Evolutionary conservation across 1,284 basidiomycete species (phyloP), one percentile per base, ranked within the genome.

Genomic region (Pseudomicrostroma phylloplanum): DNA sequence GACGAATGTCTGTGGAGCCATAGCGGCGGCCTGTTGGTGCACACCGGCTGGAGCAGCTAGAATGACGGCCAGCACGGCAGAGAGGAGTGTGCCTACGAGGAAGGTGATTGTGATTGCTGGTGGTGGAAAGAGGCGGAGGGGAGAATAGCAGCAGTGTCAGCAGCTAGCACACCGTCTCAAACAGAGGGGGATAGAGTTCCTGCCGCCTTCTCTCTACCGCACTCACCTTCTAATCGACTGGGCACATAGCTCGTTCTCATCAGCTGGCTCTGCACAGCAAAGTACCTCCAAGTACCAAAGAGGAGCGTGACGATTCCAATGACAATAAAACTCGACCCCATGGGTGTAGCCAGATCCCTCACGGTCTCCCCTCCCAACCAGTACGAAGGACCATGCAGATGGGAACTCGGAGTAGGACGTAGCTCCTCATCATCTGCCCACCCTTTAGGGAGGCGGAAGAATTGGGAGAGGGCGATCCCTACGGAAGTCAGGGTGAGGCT

Each of bases 381-480:
- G 30, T 36, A 36, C 30, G 30, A 36, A 36, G 30, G 30, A 36
- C 30, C 30, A 3, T 9, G 30, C 30, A 36, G 9, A 9, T 36
- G 30, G 30, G 30, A 36, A 9, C 30, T 36, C 43, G 43, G 17
- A 48, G n/a, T n/a, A n/a, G n/a, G n/a, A n/a, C 43, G 6, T 6
- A 17, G 12, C 4, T 21, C 21, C 43, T 48, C 43, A n/a, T 17
- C 43, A 21, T 21, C 17, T 21, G 3, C 43, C 43, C 43, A 21
- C 12, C 43, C 21, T 48, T 48, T 48, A 4, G 17, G 43, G 6
- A 48, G 21, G 4, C 43, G 43, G 63, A 78, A 77, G 9, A 78
- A 64, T 63, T 78, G 76, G 3, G 75, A 67, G 12, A 78, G 66
- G 11, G 76, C 74, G 51, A 77, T 73, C 12, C 76, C 76, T 21